Evolutionary conservation across 2,329 filamentous ascomycete genomes (phyloP), one percentile per base, ranked within the genome.

Genomic region (Paraphoma sp.): DNA sequence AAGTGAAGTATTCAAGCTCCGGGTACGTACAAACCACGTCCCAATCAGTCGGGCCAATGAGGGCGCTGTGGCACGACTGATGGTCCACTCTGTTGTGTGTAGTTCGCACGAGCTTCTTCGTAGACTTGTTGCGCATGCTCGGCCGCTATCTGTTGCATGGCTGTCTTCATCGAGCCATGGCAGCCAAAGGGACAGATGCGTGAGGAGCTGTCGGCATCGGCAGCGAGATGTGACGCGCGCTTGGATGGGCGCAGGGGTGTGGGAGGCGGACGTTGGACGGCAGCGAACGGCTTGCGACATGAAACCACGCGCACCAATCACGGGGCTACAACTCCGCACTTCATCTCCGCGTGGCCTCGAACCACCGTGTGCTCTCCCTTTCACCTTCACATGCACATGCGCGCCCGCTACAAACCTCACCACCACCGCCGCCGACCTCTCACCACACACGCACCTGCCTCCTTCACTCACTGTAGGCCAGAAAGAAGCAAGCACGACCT

Each of bases 321-420:
- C 50, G 58, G 52, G 57, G 53, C 54, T 49, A 47, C 56, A 58
- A 61, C 65, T 62, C 60, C 63, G 62, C 59, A 61, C n/a, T 52
- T 64, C 62, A 64, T 67, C 63, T 64, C 56, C 62, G 53, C 50
- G 48, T 54, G 51, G 53, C 57, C 48, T 53, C 43, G 43, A 56
- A 68, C 60, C 57, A 61, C 54, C 56, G 54, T 61, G 56, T 56
- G 51, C 55, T 45, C 51, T 54, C 50, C 51, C 54, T 56, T 59
- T 40, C 52, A 50, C 36, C 42, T 31, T 44, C 17, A 36, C 29
- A 45, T 41, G 40, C 16, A 9, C 40, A 11, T 16, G n/a, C 11
- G 3, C 10, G 10, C 12, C n/a, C 16, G 12, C 40, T 36, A n/a
- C 40, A n/a, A 42, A 42, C 40, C 40, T 17, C 31, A 44, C 36